phyloP scores from a whole-genome alignment of 257 asterid species.

The Linaria vulgaris region DNA sequence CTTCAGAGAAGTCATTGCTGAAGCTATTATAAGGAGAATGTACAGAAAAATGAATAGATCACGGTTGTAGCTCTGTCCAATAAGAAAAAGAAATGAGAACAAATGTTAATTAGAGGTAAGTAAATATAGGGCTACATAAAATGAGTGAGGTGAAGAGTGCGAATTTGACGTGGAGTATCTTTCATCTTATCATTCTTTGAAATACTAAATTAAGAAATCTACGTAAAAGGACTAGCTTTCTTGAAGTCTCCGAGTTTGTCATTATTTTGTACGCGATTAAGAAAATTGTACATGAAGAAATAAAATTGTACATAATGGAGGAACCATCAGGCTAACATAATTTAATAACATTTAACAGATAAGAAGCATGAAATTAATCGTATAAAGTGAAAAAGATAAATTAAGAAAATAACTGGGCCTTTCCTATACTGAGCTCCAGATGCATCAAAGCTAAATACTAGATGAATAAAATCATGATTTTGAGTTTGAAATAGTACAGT shows the following conservation, averaged over 20 bases:
- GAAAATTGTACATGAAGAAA: not conserved
- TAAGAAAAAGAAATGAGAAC: slow-evolving; percentile 26
- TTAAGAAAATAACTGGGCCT: slow-evolving; percentile 16
- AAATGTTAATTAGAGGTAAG: slow-evolving; percentile 26
- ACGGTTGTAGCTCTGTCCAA: slow-evolving; percentile 88
- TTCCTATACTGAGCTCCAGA: slow-evolving; percentile 14
- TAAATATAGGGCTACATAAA: slow-evolving; percentile 11
- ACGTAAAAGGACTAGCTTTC: slow-evolving; percentile 11
- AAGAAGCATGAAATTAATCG: not conserved
- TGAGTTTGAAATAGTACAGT: slow-evolving; percentile 2
- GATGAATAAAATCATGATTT: slow-evolving; percentile 7
- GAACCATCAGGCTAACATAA: no score
- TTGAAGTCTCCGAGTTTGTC: slow-evolving; percentile 15
- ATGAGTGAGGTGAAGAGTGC: slow-evolving; percentile 4
- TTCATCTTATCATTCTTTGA: not conserved
- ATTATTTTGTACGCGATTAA: no score
- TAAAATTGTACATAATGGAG: no score
- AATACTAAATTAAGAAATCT: not conserved
- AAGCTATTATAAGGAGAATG: slow-evolving; percentile 76
- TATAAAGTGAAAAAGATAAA: slow-evolving; percentile 11
- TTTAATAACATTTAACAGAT: not conserved
- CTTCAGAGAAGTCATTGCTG: slow-evolving; percentile 89
- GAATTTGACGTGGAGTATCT: not conserved
- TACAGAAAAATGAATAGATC: slow-evolving; percentile 82
- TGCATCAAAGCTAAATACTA: slow-evolving; percentile 13